These are phyloP conservation scores for Cyberlindnera mycetangii DNA, from an alignment of 805 yeast species.

Conservation along the genomic window DNA sequence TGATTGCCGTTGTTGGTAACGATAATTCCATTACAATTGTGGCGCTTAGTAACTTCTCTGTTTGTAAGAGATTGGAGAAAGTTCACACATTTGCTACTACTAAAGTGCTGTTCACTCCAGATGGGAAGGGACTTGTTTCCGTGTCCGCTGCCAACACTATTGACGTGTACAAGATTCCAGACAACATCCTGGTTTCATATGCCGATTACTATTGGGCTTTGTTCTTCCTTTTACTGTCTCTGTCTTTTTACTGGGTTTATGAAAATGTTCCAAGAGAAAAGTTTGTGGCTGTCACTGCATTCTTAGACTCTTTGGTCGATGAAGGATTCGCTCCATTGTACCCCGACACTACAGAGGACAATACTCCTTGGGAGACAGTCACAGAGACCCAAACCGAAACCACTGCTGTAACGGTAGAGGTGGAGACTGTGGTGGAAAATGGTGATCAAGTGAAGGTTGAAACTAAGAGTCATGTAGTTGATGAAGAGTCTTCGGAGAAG, in stretches of 20 bases:
- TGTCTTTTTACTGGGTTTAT: constrained; percentile 6
- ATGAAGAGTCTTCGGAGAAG: background rate
- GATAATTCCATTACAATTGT: constrained; percentile 66
- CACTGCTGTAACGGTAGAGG: constrained; percentile 4
- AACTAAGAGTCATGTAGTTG: constrained; percentile 11
- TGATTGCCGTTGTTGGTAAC: constrained; percentile 43
- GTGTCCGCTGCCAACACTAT: constrained; percentile 77
- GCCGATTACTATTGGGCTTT: constrained; percentile 12
- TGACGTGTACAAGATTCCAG: constrained; percentile 59
- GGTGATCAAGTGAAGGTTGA: constrained; percentile 24
- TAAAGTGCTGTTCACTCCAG: constrained; percentile 62
- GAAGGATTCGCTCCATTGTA: constrained; percentile 1
- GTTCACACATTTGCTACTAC: constrained; percentile 85
- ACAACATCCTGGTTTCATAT: constrained; percentile 30
- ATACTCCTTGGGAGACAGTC: background rate
- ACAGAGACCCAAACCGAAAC: background rate
- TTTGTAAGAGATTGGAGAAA: constrained; percentile 48
- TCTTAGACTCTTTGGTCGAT: constrained; percentile 17
- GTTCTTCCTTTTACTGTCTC: constrained; percentile 8
- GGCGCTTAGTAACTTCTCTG: constrained; percentile 47
- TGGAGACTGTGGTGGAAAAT: constrained; percentile 16
- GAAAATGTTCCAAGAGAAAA: constrained; percentile 18
- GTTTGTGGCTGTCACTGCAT: constrained; percentile 12
- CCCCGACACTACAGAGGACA: background rate
- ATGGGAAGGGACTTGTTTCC: constrained; percentile 64